Base-by-base conservation (phyloP, 345 rosid species). In the Aurinia saxatilis region DNA sequence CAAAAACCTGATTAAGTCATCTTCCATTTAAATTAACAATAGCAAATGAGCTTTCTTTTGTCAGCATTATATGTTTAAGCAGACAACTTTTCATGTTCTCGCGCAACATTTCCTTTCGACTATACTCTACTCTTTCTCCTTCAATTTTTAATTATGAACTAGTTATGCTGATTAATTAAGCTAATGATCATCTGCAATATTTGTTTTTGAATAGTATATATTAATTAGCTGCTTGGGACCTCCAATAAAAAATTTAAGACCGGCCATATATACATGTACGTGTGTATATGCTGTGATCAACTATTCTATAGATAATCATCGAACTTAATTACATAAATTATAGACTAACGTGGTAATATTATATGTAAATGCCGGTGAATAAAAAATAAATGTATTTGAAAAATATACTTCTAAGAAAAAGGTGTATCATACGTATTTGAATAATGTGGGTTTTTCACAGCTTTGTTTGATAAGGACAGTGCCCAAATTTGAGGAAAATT, bases 11-110 rank as follows among this genome's bases (percentile, higher is more conserved):
- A 70, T 48, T 55, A 48, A 63, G 69, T 56, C 74, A 70, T 70
- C 74, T 61, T 63, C 63, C 50, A 61, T 29, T 46, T 61, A 37
- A 61, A 54, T 54, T 29, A 70, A 44, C 41, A 60, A 60, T 17
- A 42, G 18, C 53, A 33, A 41, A 39, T 19, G 50, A 52, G n/a
- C 2, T 17, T 63, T 61, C n/a, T 61, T 63, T 61, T 61, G 68
- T 61, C 74, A 63, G 64, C 69, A 70, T 49, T 70, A 63, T 47
- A 19, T 39, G 68, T 47, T 10, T 70, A 55, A 70, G 74, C 69
- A 70, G 74, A 70, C 74, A 70, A 55, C 69, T 33, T 70, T 70
- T 63, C 68, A 39, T 55, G 52, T 63, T 70, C 74, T 70, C 69
- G 64, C 69, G 64, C 64, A 63, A 70, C 58, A 63, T 48, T 48